These are phyloP conservation scores for Aspergillus texensis DNA, from an alignment of 2,329 filamentous ascomycete species.

Conservation along the genomic window DNA sequence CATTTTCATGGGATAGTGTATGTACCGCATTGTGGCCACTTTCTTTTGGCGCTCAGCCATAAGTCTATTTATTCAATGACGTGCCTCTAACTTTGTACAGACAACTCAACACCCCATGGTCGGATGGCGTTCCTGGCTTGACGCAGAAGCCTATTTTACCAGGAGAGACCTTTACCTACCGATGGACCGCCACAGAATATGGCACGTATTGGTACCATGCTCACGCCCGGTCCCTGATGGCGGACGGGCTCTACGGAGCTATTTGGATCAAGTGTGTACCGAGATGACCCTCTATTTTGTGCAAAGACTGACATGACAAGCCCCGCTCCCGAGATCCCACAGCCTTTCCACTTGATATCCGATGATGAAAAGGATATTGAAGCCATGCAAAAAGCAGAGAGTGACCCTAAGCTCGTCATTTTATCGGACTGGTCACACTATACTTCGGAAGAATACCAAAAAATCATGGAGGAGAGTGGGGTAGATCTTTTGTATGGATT, in stretches of 20 bases:
- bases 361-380: conserved; percentile 40
- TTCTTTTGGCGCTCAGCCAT: not conserved
- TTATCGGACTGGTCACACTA: conserved; percentile 61
- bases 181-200: conserved; percentile 57
- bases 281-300: not conserved
- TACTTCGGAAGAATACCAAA: conserved; percentile 51
- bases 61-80: not conserved
- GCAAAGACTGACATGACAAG: conserved; percentile 22
- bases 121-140: conserved; percentile 62
- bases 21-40: not conserved
- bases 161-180: conserved; percentile 53
- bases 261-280: conserved; percentile 33
- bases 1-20: conserved; percentile 46
- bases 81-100: conserved; percentile 23
- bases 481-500: conserved; percentile 24
- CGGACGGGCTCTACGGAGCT: conserved; percentile 61
- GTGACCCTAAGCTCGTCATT: conserved; percentile 50
- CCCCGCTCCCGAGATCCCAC: conserved; percentile 32
- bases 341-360: conserved; percentile 56
- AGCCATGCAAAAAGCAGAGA: conserved; percentile 55
- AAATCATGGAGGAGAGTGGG: conserved; percentile 27
- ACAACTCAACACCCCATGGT: conserved; percentile 57
- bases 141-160: conserved; percentile 57
- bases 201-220: conserved; percentile 62
- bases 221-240: conserved; percentile 57